These are phyloP conservation scores for Cyberlindnera mrakii DNA, from an alignment of 805 yeast species.

Conservation along the genomic window DNA sequence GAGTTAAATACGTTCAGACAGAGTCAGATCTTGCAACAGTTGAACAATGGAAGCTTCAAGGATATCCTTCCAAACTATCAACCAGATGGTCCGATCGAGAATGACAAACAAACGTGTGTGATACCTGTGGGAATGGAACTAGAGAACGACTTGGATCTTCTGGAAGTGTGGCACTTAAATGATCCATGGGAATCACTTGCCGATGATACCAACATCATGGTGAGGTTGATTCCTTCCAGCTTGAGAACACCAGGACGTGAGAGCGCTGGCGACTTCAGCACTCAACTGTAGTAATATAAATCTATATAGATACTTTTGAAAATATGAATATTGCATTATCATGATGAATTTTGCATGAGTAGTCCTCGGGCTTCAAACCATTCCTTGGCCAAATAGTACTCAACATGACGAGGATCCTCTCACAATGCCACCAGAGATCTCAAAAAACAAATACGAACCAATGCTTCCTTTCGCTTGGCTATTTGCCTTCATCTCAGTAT, in stretches of 20 bases:
- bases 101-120: slow-evolving; percentile 10
- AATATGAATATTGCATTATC: too few species aligned
- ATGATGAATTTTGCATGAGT: neutral
- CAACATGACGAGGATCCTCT: too few species aligned
- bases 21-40: slow-evolving; percentile 16
- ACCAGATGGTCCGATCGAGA: slow-evolving; percentile 1
- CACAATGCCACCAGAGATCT: neutral
- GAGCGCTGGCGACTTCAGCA: too few species aligned
- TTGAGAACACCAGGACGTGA: neutral
- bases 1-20: slow-evolving; percentile 13
- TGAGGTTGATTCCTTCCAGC: slow-evolving; percentile 19
- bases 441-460: neutral
- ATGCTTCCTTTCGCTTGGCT: slow-evolving; percentile 1
- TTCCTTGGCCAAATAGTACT: too few species aligned
- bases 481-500: neutral
- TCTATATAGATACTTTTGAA: too few species aligned
- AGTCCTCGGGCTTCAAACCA: neutral
- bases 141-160: slow-evolving; percentile 18
- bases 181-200: slow-evolving; percentile 23
- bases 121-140: slow-evolving; percentile 8
- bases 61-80: slow-evolving; percentile 15
- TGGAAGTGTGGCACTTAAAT: slow-evolving; percentile 22
- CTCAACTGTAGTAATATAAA: too few species aligned
- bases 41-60: slow-evolving; percentile 12
- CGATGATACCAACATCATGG: slow-evolving; percentile 16